Evolutionary conservation across 148 eudicot species (phyloP).

Genomic region (Heliosperma pusillum): DNA sequence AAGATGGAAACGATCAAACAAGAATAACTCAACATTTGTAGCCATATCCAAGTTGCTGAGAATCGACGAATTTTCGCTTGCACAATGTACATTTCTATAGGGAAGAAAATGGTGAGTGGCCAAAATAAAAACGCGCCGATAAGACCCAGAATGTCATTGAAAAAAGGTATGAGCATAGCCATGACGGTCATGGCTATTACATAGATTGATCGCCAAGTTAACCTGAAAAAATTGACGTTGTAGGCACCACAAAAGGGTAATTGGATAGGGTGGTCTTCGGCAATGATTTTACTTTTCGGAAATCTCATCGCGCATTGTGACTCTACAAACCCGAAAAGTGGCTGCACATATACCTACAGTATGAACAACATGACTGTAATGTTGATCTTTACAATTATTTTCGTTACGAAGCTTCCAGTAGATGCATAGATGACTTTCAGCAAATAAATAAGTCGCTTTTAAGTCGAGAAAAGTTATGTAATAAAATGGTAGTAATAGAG

Average conservation of each 20-base stretch:
- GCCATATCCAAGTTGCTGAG: constrained; percentile 14
- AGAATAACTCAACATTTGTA: constrained; percentile 4
- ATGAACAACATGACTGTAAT: not conserved
- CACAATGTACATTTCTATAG: constrained; percentile 39
- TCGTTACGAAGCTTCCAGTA: too few species aligned
- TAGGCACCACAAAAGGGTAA: constrained; percentile 22
- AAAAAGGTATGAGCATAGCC: constrained; percentile 56
- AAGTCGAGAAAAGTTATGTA: too few species aligned
- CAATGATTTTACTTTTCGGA: constrained; percentile 37
- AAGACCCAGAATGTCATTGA: constrained; percentile 55
- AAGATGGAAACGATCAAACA: constrained; percentile 11
- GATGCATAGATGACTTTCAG: too few species aligned
- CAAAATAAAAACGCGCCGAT: constrained; percentile 50
- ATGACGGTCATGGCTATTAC: constrained; percentile 37
- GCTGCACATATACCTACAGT: constrained; percentile 43
- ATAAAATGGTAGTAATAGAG: too few species aligned
- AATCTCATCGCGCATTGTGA: constrained; percentile 25
- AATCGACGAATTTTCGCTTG: constrained; percentile 13
- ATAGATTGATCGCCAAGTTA: constrained; percentile 48
- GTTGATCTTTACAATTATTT: too few species aligned
- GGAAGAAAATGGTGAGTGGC: constrained; percentile 60
- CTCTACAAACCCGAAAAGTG: constrained; percentile 49
- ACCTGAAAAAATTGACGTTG: constrained; percentile 33
- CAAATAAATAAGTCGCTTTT: too few species aligned
- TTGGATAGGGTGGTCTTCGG: constrained; percentile 24